Percentiles rank a stretch among this genome's conserved stretches.
Conservation (phyloP, 306 rosid species). For the Alnus glutinosa region DNA sequence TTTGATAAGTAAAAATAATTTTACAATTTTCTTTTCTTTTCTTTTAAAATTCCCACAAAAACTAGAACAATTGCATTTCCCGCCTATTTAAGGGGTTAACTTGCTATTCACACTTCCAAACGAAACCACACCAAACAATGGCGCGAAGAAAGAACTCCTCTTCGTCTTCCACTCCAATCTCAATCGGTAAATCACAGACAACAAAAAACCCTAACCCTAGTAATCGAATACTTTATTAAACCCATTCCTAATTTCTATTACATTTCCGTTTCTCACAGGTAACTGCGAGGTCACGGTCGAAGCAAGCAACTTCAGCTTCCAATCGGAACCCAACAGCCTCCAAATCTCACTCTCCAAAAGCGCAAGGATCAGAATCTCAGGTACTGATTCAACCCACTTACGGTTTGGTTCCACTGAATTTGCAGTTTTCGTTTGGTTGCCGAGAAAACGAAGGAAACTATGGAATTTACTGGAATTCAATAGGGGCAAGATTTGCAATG, state of each 20-base stretch:
- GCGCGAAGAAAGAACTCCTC: conserved; percentile 53
- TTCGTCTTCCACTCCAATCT: conserved; percentile 44
- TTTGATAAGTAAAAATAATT: too few species aligned
- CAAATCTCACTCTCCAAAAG: conserved; percentile 49
- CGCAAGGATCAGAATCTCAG: conserved; percentile 52
- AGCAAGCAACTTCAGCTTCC: conserved; percentile 50
- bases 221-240: neutral
- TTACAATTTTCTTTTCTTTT: too few species aligned
- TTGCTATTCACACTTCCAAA: neutral
- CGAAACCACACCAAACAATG: conserved; percentile 19
- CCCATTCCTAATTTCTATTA: conserved; percentile 6
- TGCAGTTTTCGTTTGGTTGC: neutral
- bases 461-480: neutral
- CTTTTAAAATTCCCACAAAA: too few species aligned
- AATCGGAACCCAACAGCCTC: conserved; percentile 43
- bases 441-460: neutral
- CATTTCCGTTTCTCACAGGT: conserved; percentile 39
- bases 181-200: conserved; percentile 46
- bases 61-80: neutral
- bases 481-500: neutral
- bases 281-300: conserved; percentile 62
- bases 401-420: neutral
- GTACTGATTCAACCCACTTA: conserved; percentile 17
- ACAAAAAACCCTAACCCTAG: conserved; percentile 28
- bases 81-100: neutral